Percentiles rank a stretch among this genome's conserved stretches.
Conservation (phyloP, 164 flowering plant species). For the Vitis amurensis region DNA sequence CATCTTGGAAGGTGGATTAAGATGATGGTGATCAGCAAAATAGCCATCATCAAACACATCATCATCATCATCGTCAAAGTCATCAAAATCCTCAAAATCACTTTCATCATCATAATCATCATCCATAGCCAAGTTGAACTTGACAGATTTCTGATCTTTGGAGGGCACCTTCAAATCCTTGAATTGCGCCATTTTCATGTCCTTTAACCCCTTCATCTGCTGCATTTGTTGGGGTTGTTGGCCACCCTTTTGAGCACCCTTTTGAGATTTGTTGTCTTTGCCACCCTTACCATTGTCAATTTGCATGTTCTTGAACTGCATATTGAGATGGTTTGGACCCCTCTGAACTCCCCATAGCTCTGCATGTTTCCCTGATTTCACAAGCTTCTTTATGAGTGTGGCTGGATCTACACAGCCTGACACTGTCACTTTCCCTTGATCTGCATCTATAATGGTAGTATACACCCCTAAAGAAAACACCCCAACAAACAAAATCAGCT, state of each 20-base stretch:
- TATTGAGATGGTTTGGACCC: constrained; percentile 18
- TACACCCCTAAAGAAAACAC: constrained; percentile 46
- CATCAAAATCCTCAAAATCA: constrained; percentile 20
- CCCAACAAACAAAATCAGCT: background rate
- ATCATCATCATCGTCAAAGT: constrained; percentile 30
- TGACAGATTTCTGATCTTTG: constrained; percentile 52
- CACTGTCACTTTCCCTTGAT: constrained; percentile 65
- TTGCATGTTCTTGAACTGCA: constrained; percentile 49
- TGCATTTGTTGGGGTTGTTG: constrained; percentile 20
- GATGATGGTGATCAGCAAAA: constrained; percentile 34
- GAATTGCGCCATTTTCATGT: constrained; percentile 8
- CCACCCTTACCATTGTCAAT: constrained; percentile 27
- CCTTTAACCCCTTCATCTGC: constrained; percentile 27
- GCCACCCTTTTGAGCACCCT: constrained; percentile 32
- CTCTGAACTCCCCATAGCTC: constrained; percentile 51
- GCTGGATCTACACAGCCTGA: constrained; percentile 56
- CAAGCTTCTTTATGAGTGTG: constrained; percentile 54
- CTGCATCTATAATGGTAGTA: constrained; percentile 40
- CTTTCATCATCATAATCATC: constrained; percentile 3
- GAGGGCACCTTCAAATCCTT: constrained; percentile 36
- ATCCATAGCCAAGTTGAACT: constrained; percentile 35
- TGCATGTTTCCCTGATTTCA: constrained; percentile 65
- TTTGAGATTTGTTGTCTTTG: constrained; percentile 29
- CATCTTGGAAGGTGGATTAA: constrained; percentile 12
- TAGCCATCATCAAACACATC: constrained; percentile 36